Evolutionary conservation across 2,329 filamentous ascomycete genomes (phyloP).

Genomic region (Aureobasidium leucospermi): DNA sequence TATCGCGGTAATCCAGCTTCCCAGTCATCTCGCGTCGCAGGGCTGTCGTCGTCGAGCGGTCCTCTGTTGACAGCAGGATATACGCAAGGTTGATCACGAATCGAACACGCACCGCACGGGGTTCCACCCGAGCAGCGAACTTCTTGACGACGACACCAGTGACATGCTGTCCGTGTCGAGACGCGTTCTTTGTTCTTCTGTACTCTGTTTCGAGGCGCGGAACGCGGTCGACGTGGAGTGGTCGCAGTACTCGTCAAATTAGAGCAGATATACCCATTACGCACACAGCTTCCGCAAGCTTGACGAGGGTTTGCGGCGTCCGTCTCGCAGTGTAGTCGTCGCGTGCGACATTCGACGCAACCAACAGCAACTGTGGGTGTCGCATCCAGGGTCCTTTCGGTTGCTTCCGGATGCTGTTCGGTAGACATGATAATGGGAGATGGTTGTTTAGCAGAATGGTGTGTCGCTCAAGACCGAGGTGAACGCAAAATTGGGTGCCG

Average conservation of each 20-base stretch:
- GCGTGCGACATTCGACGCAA: slow-evolving; percentile 8
- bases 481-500: background rate
- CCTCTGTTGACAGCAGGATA: background rate
- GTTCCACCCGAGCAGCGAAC: background rate
- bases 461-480: background rate
- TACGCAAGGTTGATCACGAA: background rate
- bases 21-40: background rate
- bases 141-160: slow-evolving; percentile 8
- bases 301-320: slow-evolving; percentile 1
- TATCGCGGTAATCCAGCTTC: background rate
- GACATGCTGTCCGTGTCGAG: background rate
- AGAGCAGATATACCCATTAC: slow-evolving; percentile 7
- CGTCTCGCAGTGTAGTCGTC: slow-evolving; percentile 3
- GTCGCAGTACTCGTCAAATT: background rate
- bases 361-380: background rate
- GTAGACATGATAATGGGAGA: slow-evolving; percentile 7
- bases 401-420: slow-evolving; percentile 4
- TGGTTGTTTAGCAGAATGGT: slow-evolving; percentile 5
- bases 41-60: background rate
- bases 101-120: background rate
- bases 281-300: slow-evolving; percentile 1
- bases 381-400: background rate
- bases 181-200: background rate
- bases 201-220: background rate
- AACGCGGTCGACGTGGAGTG: background rate